phyloP scores from a whole-genome alignment of 305 asterid species.

The Fraxinus latifolia region DNA sequence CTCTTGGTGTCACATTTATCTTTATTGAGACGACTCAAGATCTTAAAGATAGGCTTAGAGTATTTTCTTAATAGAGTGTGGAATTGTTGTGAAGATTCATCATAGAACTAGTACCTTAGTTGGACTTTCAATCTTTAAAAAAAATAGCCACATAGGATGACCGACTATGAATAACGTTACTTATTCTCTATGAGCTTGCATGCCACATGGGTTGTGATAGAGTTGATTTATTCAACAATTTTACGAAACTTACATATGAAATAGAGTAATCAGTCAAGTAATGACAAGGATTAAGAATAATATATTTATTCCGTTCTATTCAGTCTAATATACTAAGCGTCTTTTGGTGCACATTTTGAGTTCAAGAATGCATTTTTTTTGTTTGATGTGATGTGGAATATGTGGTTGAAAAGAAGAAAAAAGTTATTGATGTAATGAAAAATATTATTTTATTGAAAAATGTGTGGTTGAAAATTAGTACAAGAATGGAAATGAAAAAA shows the following conservation, averaged over 20 bases:
- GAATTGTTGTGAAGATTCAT: background rate
- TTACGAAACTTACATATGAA: background rate
- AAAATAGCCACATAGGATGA: no score
- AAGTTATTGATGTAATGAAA: no score
- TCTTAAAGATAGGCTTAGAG: background rate
- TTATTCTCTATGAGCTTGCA: background rate
- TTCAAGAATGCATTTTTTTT: no score
- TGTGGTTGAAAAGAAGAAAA: no score
- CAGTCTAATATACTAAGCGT: background rate
- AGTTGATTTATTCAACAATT: background rate
- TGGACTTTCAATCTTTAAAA: background rate
- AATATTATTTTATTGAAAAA: no score
- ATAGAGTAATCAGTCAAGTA: background rate
- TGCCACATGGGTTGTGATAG: background rate
- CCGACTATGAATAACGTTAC: no score
- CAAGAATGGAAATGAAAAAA: no score
- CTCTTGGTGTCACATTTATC: background rate
- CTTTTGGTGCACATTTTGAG: no score
- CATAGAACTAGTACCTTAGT: background rate
- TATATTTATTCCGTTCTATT: background rate
- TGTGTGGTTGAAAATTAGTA: no score
- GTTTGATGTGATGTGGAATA: no score
- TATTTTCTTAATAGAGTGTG: background rate
- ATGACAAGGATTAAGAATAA: background rate
- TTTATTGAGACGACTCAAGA: background rate